Percentiles rank a stretch among this genome's conserved stretches.
phyloP scores from a whole-genome alignment of 176 grass and related monocot genomes.

The Oryza meridionalis region DNA sequence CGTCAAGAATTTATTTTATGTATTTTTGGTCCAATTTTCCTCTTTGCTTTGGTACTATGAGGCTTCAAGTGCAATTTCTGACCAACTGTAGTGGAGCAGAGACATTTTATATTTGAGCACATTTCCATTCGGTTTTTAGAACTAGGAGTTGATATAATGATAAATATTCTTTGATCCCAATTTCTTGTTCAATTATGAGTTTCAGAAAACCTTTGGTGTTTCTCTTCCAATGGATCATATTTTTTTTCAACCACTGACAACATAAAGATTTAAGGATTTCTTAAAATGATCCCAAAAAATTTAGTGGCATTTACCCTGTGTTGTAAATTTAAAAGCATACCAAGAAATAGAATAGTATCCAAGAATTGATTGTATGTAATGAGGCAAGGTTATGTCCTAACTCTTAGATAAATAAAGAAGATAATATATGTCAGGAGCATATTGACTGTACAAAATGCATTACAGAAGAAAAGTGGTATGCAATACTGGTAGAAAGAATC shows the following conservation, averaged over 20 bases:
- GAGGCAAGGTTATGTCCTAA: background rate
- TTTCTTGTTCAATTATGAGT: background rate
- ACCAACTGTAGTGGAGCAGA: background rate
- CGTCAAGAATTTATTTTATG: background rate
- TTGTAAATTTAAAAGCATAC: background rate
- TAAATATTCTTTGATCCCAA: background rate
- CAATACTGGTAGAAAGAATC: background rate
- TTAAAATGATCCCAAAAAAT: background rate
- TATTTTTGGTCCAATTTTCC: background rate
- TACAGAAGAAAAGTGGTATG: background rate
- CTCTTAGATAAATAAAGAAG: slow-evolving; percentile 15
- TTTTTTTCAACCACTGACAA: background rate
- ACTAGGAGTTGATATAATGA: background rate
- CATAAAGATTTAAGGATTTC: background rate
- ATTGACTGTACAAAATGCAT: slow-evolving; percentile 13
- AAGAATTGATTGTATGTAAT: background rate
- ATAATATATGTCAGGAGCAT: slow-evolving; percentile 25
- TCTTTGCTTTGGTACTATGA: background rate
- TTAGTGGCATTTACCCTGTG: background rate
- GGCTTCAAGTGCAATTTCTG: background rate
- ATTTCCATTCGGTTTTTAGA: background rate
- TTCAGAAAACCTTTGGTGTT: background rate
- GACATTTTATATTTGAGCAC: background rate
- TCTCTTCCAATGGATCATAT: background rate
- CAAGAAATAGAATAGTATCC: background rate